These are phyloP conservation scores for Amaranthus palmeri DNA, from an alignment of 148 eudicot genomes.

Conservation along the genomic window DNA sequence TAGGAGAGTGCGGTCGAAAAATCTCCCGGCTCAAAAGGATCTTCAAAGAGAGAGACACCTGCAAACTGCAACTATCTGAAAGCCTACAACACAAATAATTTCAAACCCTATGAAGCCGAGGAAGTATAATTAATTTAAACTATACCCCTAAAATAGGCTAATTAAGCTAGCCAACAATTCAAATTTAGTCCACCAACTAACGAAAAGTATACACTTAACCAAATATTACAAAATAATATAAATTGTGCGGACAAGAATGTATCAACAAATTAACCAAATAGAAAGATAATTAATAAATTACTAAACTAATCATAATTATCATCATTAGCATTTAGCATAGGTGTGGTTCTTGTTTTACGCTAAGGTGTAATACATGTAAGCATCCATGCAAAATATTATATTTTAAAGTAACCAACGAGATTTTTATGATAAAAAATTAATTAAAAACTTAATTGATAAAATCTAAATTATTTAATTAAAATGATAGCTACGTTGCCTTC, in stretches of 20 bases:
- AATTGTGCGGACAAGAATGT: conserved; percentile 20
- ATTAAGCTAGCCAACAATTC: not conserved
- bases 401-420: not conserved
- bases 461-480: not conserved
- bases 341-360: conserved; percentile 11
- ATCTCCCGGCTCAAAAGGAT: too few relatives aligned
- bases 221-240: not conserved
- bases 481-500: conserved; percentile 2
- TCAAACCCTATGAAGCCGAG: too few relatives aligned
- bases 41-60: too few relatives aligned
- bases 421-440: not conserved
- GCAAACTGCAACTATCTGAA: too few relatives aligned
- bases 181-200: conserved; percentile 19
- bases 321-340: not conserved
- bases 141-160: conserved; percentile 10
- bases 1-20: too few relatives aligned
- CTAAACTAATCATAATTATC: not conserved
- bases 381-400: conserved; percentile 6
- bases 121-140: not conserved
- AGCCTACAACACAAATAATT: too few relatives aligned
- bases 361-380: conserved; percentile 21
- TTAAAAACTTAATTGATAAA: not conserved
- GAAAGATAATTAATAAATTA: not conserved
- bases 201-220: not conserved
- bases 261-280: conserved; percentile 12